A percentile compares a stretch with the other conserved stretches of the same genome.
Evolutionary conservation across 2,329 filamentous ascomycete species (phyloP).

Genomic region (Aspergillus glaucus): DNA sequence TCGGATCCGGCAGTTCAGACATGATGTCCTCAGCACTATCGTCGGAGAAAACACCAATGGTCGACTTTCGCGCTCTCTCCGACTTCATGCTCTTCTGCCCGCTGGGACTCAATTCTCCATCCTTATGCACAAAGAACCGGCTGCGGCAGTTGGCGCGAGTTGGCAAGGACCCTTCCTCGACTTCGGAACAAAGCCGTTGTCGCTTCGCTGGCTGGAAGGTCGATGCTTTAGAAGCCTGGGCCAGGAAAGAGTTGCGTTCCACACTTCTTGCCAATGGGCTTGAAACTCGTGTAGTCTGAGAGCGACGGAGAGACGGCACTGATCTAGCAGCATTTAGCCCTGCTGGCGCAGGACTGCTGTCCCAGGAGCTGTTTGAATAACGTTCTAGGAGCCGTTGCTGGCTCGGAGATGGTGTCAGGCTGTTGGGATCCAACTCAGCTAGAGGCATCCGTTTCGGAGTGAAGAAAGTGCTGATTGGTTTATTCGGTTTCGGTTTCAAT

Average conservation of each 20-base stretch:
- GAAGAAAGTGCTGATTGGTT: conserved; percentile 60
- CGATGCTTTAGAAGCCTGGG: conserved; percentile 32
- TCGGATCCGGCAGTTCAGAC: conserved; percentile 37
- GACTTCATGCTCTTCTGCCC: conserved; percentile 28
- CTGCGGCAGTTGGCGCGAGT: conserved; percentile 35
- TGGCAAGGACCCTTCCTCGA: conserved; percentile 27
- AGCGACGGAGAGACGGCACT: conserved; percentile 24
- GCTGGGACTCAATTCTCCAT: conserved; percentile 34
- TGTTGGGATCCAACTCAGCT: conserved; percentile 62
- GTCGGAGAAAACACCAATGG: conserved; percentile 48
- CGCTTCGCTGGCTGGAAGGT: conserved; percentile 45
- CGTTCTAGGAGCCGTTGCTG: conserved; percentile 54
- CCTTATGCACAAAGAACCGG: conserved; percentile 40
- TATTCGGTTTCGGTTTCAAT: conserved; percentile 53
- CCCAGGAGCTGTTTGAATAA: conserved; percentile 51
- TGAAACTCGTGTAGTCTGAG: conserved; percentile 31
- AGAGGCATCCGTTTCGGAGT: conserved; percentile 57
- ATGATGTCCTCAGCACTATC: conserved; percentile 48
- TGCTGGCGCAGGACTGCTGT: conserved; percentile 44
- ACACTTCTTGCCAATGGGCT: conserved; percentile 37
- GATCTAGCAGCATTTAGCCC: conserved; percentile 29
- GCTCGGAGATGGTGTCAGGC: conserved; percentile 59
- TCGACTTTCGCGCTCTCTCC: conserved; percentile 39
- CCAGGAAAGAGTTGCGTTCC: conserved; percentile 35
- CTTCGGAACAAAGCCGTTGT: conserved; percentile 47